phyloP scores from a whole-genome alignment of 176 grass and related monocot species.

The Ananas comosus region DNA sequence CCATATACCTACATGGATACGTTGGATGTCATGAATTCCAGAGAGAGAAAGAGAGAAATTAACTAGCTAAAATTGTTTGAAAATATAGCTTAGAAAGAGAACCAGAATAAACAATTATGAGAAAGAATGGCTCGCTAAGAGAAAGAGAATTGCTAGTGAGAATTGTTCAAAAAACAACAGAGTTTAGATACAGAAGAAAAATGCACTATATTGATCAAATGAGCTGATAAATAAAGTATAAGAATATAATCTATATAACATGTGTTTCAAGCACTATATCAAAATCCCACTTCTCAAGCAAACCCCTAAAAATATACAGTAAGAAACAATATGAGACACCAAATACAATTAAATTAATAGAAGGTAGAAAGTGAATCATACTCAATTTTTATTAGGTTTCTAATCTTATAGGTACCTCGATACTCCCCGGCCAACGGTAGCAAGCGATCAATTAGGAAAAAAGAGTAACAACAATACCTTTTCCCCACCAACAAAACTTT shows the following conservation, averaged over 20 bases:
- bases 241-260: constrained; percentile 5
- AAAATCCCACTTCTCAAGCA: constrained; percentile 13
- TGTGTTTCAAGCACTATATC: constrained; percentile 14
- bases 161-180: background rate
- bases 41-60: background rate
- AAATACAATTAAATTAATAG: no score
- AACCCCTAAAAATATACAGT: no score
- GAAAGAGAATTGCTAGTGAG: no score
- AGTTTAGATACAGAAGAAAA: background rate
- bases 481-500: constrained; percentile 21
- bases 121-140: no score
- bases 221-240: background rate
- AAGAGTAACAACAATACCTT: background rate
- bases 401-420: no score
- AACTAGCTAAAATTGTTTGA: constrained; percentile 5
- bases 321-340: no score
- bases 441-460: no score
- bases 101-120: background rate
- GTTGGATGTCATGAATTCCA: constrained; percentile 24
- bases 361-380: no score
- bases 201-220: background rate
- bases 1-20: constrained; percentile 6
- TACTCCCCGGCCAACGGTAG: no score
- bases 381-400: no score
- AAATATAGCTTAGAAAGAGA: constrained; percentile 8